Base-by-base conservation (phyloP, 495 filamentous ascomycete genomes). In the Hypoxylon fuscum region DNA sequence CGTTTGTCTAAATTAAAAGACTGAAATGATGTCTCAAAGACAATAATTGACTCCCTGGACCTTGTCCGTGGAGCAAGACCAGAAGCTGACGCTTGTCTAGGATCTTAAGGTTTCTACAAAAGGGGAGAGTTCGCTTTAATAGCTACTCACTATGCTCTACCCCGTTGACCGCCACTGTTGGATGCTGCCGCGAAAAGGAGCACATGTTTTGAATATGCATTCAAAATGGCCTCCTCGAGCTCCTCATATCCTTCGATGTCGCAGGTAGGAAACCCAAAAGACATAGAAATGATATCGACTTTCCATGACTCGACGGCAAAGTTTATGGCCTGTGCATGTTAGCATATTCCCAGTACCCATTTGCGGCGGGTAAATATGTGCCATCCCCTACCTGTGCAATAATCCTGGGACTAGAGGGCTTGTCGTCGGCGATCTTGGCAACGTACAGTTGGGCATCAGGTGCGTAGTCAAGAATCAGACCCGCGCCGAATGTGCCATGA, bases 241-340 rank as follows among this genome's bases (percentile, higher is more conserved):
- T 22, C 20, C 8, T 22, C 3, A 23, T 52, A 52, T 21, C 20
- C 27, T 14, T 38, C 23, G 21, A 34, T 37, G 23, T 57, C 22
- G 18, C 38, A 10, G 5, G 15, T 37, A 7, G 42, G 44, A 38
- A 67, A 48, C 8, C 59, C 64, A 22, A 67, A 63, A 7, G 64
- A 67, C 59, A 67, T 67, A 0, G 59, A 58, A 15, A 67, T 67
- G n/a, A 67, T 59, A 31, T 67, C 59, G 8, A 63, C 64, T 17
- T 63, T 62, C 43, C 35, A 52, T 52, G n/a, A 5, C 1, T 49
- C 29, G 12, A 57, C 37, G 1, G 59, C 64, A 14, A 38, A 27
- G 25, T 38, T 29, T 14, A 66, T 66, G 29, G 63, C 63, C 63
- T 66, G 25, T 27, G 14, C 5, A 32, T 23, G 14, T n/a, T 3